These are phyloP conservation scores for Penicillium salamii DNA, from an alignment of 495 filamentous ascomycete species.

Conservation along the genomic window DNA sequence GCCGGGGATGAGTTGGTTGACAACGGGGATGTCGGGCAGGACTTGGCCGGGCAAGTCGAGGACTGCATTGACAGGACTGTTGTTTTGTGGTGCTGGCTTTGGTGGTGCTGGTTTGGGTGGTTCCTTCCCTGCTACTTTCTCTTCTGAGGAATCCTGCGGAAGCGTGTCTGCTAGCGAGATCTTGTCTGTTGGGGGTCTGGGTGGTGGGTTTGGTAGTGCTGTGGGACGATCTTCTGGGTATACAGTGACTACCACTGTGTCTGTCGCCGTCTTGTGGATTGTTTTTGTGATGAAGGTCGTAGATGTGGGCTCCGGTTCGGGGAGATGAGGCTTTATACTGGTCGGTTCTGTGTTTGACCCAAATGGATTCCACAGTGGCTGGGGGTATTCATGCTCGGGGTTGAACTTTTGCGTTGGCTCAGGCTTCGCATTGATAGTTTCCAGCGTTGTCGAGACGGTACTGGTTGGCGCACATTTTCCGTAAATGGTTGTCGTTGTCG, in stretches of 20 bases:
- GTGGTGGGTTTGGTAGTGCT: neutral
- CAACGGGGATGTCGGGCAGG: conserved; percentile 7
- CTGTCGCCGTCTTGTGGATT: conserved; percentile 3
- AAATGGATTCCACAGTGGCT: neutral
- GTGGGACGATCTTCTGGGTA: neutral
- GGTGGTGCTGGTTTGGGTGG: neutral
- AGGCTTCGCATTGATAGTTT: conserved; percentile 6
- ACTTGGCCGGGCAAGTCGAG: neutral
- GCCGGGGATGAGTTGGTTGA: conserved; percentile 11
- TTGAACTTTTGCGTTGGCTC: neutral
- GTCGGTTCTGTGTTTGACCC: neutral
- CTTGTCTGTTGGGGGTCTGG: neutral
- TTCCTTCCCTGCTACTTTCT: neutral
- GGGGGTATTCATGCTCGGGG: neutral
- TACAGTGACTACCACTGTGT: neutral
- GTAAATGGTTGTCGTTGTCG: conserved; percentile 28
- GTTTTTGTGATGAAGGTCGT: conserved; percentile 17
- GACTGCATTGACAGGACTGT: neutral
- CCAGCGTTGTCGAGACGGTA: conserved; percentile 12
- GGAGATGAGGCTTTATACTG: too few relatives aligned
- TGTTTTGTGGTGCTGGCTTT: neutral
- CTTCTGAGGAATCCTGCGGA: neutral
- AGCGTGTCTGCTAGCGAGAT: neutral
- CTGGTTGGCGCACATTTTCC: conserved; percentile 16
- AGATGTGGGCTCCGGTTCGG: conserved; percentile 9